A percentile compares a stretch with the other conserved stretches of the same genome.
Conservation (phyloP, 2,329 filamentous ascomycete species). For the Xenoacremonium recifei region DNA sequence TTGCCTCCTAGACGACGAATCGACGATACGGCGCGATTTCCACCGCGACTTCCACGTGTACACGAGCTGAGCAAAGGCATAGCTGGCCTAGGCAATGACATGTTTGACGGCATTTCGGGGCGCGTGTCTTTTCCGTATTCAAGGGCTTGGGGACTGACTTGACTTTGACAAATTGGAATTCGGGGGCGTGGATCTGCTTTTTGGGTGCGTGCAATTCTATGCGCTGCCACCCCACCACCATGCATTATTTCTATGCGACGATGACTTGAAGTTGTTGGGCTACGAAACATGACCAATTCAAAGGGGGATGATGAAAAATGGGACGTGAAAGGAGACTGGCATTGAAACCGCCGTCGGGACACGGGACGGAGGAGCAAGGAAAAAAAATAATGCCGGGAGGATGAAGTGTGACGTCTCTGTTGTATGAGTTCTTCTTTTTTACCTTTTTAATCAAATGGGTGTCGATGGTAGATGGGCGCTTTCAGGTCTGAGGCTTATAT, state of each 20-base stretch:
- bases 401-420: too few species aligned
- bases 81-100: constrained; percentile 24
- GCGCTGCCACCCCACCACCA: constrained; percentile 22
- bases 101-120: constrained; percentile 28
- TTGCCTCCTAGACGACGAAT: constrained; percentile 28
- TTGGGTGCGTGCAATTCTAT: too few species aligned
- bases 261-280: constrained; percentile 22
- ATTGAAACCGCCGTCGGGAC: too few species aligned
- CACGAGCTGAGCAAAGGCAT: constrained; percentile 26
- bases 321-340: too few species aligned
- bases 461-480: constrained; percentile 14
- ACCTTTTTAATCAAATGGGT: constrained; percentile 22
- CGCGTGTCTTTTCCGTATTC: constrained; percentile 25
- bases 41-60: constrained; percentile 26
- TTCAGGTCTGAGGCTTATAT: constrained; percentile 19
- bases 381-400: constrained; percentile 2
- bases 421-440: too few species aligned
- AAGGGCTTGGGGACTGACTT: too few species aligned
- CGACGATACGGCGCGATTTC: constrained; percentile 21
- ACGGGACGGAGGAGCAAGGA: neutral
- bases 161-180: constrained; percentile 26
- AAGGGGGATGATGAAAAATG: too few species aligned
- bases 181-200: constrained; percentile 23
- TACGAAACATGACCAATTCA: too few species aligned
- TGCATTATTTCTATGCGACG: constrained; percentile 26